Evolutionary conservation across 176 grass and related monocot species (phyloP), one percentile per base, ranked within the genome.

Genomic region (Pontederia paniculata): DNA sequence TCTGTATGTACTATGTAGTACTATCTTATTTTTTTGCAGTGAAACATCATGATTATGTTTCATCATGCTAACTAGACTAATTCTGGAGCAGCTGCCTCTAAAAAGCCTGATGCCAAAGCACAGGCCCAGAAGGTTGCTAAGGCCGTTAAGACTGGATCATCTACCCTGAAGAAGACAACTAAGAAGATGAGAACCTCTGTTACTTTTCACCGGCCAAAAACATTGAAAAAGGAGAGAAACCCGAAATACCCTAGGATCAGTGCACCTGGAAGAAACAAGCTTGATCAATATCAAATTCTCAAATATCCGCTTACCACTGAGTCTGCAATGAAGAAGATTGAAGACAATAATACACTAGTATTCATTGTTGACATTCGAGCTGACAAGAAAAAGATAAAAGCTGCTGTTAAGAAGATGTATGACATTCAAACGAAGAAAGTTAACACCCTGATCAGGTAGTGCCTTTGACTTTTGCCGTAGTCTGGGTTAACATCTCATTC

Each of bases 261-360:
- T 50, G 48, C 48, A 1, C 48, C 48, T 16, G 15, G 15, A 50
- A 50, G 48, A 50, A 50, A 50, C 48, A 50, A 50, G 48, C 48
- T 50, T 50, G 48, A 50, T 50, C 48, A 50, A 5, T 50, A 50
- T 50, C 48, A 50, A 50, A 50, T 50, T 2, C 48, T 50, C 11
- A 50, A 50, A 50, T 50, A 50, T 50, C 48, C 48, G 15, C 15
- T 50, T 4, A 50, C 48, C 15, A 50, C 48, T 0, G 48, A 50
- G n/a, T 50, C 48, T 50, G 48, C 48, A 50, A 50, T 50, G 48
- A 50, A 50, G 48, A 50, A 50, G 48, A 50, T 50, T 12, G 48
- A 50, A 50, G 48, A 50, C 48, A 50, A 50, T 12, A 50, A 50
- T 12, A 50, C 48, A 8, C 48, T 50, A 17, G 48, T 50, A 13